Conservation (phyloP, 1,284 basidiomycete genomes). For the Ceratobasidium sp. region DNA sequence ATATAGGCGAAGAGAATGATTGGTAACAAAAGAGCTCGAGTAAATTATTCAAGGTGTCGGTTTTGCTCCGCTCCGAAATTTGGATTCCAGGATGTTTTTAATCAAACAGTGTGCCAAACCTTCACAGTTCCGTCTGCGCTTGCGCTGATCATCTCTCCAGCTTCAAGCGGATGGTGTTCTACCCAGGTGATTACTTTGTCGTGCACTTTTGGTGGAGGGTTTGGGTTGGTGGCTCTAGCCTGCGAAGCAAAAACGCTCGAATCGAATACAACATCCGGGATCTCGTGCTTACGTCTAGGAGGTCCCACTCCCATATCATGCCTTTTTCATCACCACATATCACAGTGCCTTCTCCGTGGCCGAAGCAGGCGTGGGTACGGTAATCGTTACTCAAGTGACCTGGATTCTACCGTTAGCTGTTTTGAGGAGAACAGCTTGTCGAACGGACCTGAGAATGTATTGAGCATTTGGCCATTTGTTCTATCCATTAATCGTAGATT, state of each 20-base stretch:
- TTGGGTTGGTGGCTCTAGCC: constrained; percentile 56
- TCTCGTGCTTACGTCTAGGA: constrained; percentile 74
- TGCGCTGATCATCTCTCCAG: constrained; percentile 83
- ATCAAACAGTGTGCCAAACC: constrained; percentile 61
- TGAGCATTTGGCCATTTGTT: constrained; percentile 81
- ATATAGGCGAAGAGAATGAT: too few relatives aligned
- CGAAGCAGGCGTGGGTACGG: constrained; percentile 83
- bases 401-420: not conserved
- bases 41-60: too few relatives aligned
- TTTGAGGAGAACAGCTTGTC: not conserved
- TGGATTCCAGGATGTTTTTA: too few relatives aligned
- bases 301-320: constrained; percentile 88
- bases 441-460: constrained; percentile 63
- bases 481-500: constrained; percentile 87
- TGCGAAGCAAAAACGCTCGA: not conserved
- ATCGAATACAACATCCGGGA: constrained; percentile 16
- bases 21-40: too few relatives aligned
- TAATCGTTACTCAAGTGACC: constrained; percentile 80
- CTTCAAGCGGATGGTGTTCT: constrained; percentile 83
- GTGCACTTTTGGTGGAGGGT: constrained; percentile 76
- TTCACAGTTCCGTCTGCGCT: constrained; percentile 87
- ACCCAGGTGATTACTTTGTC: constrained; percentile 89
- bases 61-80: too few relatives aligned
- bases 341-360: constrained; percentile 80
- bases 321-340: constrained; percentile 92